Base-by-base conservation (phyloP, 2,329 filamentous ascomycete genomes). In the Polychaeton citri region DNA sequence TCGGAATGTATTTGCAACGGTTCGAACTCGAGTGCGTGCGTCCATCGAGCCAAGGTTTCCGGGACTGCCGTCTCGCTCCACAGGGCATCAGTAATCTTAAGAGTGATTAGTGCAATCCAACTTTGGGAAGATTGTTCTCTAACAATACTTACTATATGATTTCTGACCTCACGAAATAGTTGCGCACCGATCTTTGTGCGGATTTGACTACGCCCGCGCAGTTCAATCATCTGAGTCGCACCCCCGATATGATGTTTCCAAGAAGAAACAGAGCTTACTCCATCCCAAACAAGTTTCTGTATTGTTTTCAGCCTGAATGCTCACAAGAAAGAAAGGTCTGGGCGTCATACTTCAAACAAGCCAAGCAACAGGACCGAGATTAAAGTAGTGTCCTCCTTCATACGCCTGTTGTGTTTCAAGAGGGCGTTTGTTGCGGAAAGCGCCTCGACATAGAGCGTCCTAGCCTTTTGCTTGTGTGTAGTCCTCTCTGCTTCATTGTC, bases 311-410 rank as follows among this genome's bases (percentile, higher is more conserved):
- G 21, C 6, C n/a, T 30, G 19, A 19, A n/a, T n/a, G n/a, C n/a
- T n/a, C n/a, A 16, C 2, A 6, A 17, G 24, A 20, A 12, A 32
- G 18, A 36, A 19, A 3, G 8, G 17, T 20, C 19, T 24, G 33
- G n/a, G 4, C n/a, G 12, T 12, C 26, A 12, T 18, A 37, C 35
- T 17, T 46, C 41, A 32, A 34, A 44, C n/a, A 42, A 17, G 5
- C 37, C 36, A 19, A 46, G 39, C 13, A 46, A 24, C 8, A 34
- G 30, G 13, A 46, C 38, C 2, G 43, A 35, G 15, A 43, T 38
- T 19, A 46, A 20, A 7, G 41, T 46, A 34, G 20, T 39, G 21
- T 46, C 43, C 20, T 44, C 39, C 26, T 31, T 46, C 18, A 38
- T 38, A 12, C 24, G 15, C 19, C 21, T 28, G 10, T 39, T 31